Conservation (phyloP, 2,329 filamentous ascomycete species). For the Aspergillus piperis region DNA sequence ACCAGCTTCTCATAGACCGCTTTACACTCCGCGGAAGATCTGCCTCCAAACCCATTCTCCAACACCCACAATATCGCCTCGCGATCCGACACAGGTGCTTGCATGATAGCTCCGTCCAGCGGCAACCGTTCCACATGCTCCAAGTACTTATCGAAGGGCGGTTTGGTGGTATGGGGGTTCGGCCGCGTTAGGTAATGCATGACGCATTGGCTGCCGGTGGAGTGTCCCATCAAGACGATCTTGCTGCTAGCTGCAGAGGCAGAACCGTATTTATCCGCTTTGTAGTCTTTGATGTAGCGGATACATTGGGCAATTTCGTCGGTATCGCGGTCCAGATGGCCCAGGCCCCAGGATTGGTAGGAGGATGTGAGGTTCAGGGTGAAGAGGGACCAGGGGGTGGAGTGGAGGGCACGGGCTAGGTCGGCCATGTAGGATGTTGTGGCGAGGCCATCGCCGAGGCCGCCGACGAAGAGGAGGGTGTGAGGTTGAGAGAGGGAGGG, state of each 20-base stretch:
- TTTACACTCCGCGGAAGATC: slow-evolving; percentile 24
- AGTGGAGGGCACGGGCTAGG: slow-evolving; percentile 49
- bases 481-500: slow-evolving; percentile 37
- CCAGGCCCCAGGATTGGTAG: slow-evolving; percentile 56
- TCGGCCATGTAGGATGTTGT: slow-evolving; percentile 54
- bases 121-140: slow-evolving; percentile 47
- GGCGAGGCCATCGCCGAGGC: slow-evolving; percentile 58
- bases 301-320: slow-evolving; percentile 55
- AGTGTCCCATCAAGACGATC: slow-evolving; percentile 67
- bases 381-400: slow-evolving; percentile 54
- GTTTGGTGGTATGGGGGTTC: slow-evolving; percentile 39
- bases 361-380: slow-evolving; percentile 53
- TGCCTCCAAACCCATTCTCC: slow-evolving; percentile 10
- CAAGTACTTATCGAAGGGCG: slow-evolving; percentile 33
- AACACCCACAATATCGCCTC: slow-evolving; percentile 57
- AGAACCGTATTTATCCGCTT: slow-evolving; percentile 23
- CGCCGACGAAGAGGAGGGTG: slow-evolving; percentile 59
- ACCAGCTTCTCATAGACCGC: slow-evolving; percentile 36
- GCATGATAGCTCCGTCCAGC: slow-evolving; percentile 75
- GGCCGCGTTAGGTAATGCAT: slow-evolving; percentile 61
- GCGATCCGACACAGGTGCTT: slow-evolving; percentile 77
- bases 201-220: slow-evolving; percentile 67
- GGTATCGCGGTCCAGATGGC: slow-evolving; percentile 54
- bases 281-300: slow-evolving; percentile 48
- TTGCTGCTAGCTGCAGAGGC: slow-evolving; percentile 38